Evolutionary conservation across 176 grass and related monocot genomes (phyloP), one percentile per base, ranked within the genome.

Genomic region (Chloris gayana): DNA sequence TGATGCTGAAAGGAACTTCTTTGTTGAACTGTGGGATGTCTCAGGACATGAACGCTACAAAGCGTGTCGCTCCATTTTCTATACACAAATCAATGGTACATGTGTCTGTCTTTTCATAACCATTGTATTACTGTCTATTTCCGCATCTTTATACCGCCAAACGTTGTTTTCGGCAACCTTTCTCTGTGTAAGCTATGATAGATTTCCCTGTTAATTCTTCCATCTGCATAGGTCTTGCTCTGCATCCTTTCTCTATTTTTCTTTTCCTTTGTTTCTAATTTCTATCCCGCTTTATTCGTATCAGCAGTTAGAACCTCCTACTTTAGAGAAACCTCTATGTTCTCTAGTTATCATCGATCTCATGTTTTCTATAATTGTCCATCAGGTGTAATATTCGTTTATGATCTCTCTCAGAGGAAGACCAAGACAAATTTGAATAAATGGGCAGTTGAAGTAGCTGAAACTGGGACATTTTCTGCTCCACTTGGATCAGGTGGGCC

Each of bases 21-120:
- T 95, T 89, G 88, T 99, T 86, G 90, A 99, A 80, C 88, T 99
- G 67, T 99, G 90, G 92, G 96, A 99, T 95, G 71, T 95, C 54
- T 93, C 90, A 49, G 96, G 96, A 53, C 92, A 99, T 70, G 96
- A 93, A 61, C 91, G 92, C 41, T 99, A 99, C 60, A 95, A 95
- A 78, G 75, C 90, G 25, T 99, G 88, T 17, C 87, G 96, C 70
- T 89, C 96, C 1, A 81, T 99, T 85, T 99, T 99, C 74, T 99
- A 95, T 82, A 69, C 84, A 37, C 92, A 99, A 60, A 91, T 99
- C 60, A 99, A 95, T 54, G 96, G 95, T 93, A 91, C 73, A 65
- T 67, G 18, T 7, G 15, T 67, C 30, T 64, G 13, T 60, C 37
- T 64, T 33, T 44, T 72, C 46, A 56, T 58, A 54, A 59, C 77